Percentiles rank a stretch among this genome's conserved stretches.
These are phyloP conservation scores for Harringtonia lauricola DNA, from an alignment of 2,329 filamentous ascomycete species.

Conservation along the genomic window DNA sequence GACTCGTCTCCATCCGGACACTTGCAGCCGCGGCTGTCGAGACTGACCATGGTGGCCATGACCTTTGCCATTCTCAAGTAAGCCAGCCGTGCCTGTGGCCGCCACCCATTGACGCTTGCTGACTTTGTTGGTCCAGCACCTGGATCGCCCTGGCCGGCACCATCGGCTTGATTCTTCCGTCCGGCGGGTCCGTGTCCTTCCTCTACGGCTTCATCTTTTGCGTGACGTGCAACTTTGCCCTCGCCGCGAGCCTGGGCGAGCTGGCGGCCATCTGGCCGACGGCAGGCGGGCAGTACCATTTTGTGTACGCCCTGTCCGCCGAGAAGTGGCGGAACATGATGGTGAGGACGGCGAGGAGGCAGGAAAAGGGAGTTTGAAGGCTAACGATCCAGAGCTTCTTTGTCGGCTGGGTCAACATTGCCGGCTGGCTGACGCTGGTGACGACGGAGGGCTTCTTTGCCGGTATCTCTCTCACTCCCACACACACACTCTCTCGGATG, in stretches of 20 bases:
- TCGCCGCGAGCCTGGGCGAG: slow-evolving; percentile 50
- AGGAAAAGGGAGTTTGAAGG: neutral
- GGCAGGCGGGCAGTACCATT: slow-evolving; percentile 48
- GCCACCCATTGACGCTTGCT: too few species aligned
- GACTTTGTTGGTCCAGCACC: neutral
- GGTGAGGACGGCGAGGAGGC: neutral
- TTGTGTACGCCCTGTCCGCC: slow-evolving; percentile 32
- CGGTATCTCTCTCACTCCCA: slow-evolving; percentile 42
- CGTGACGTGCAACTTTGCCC: slow-evolving; percentile 59
- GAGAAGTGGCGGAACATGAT: slow-evolving; percentile 16
- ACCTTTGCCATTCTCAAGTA: neutral
- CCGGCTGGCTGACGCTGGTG: slow-evolving; percentile 12
- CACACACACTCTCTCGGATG: too few species aligned
- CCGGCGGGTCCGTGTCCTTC: slow-evolving; percentile 55
- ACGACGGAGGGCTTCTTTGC: slow-evolving; percentile 11
- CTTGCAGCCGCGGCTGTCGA: neutral
- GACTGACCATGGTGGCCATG: neutral
- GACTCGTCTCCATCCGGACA: too few species aligned
- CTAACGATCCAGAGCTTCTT: slow-evolving; percentile 4
- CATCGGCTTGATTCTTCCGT: neutral
- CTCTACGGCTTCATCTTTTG: slow-evolving; percentile 65
- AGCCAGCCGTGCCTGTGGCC: neutral
- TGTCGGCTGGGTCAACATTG: slow-evolving; percentile 12
- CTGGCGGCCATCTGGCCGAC: slow-evolving; percentile 48
- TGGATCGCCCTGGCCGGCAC: neutral